These are phyloP conservation scores for Fusarium subglutinans DNA, from an alignment of 2,329 filamentous ascomycete species.

Conservation along the genomic window DNA sequence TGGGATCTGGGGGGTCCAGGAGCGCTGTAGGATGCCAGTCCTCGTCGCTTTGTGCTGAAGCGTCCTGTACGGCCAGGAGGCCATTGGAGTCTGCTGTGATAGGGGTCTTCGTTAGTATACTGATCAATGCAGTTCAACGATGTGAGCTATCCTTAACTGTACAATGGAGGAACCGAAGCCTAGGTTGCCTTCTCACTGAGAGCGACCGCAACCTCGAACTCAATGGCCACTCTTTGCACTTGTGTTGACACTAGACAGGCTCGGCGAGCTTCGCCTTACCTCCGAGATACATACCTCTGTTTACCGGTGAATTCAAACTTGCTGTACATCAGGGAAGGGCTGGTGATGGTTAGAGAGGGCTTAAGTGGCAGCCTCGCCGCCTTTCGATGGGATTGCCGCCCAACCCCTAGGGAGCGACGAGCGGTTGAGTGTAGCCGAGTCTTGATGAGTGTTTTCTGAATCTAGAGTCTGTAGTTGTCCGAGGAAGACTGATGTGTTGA, in stretches of 20 bases:
- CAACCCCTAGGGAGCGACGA: too few species aligned
- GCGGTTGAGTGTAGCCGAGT: not conserved
- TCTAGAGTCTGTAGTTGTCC: too few species aligned
- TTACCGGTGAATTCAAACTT: not conserved
- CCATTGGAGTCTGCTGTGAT: not conserved
- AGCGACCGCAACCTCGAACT: not conserved
- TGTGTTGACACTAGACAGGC: not conserved
- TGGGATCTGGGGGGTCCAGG: too few species aligned
- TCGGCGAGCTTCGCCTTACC: not conserved
- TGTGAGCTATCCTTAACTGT: too few species aligned
- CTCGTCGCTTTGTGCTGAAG: not conserved
- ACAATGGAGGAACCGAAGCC: not conserved
- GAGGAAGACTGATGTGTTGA: too few species aligned
- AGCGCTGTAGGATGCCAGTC: too few species aligned
- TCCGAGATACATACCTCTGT: not conserved
- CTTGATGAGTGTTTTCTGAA: not conserved
- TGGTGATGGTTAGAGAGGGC: not conserved
- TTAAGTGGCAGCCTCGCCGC: not conserved
- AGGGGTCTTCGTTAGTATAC: not conserved
- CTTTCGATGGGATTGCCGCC: not conserved
- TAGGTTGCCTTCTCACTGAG: not conserved
- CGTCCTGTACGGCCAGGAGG: too few species aligned
- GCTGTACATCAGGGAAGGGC: not conserved
- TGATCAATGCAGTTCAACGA: too few species aligned
- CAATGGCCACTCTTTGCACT: not conserved